These are phyloP conservation scores for Fraxinus velutina DNA, from an alignment of 305 asterid genomes.

Conservation along the genomic window DNA sequence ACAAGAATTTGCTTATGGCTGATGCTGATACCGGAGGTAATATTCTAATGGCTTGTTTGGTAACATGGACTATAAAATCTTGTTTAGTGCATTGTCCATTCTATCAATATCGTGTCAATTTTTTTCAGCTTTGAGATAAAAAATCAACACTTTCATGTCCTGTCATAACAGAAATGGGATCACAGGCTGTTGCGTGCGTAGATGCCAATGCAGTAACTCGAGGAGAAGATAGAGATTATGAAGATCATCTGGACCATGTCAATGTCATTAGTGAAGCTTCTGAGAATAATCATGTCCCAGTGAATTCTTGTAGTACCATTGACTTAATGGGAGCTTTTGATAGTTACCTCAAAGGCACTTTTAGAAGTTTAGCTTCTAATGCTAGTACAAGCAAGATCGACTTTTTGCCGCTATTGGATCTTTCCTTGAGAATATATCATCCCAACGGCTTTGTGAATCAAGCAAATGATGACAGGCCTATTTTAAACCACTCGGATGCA, in stretches of 20 bases:
- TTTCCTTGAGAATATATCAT: constrained; percentile 64
- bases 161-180: constrained; percentile 28
- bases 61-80: neutral
- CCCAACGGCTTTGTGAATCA: constrained; percentile 46
- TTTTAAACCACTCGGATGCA: constrained; percentile 76
- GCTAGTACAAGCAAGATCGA: constrained; percentile 46
- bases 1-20: constrained; percentile 24
- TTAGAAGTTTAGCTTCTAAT: constrained; percentile 33
- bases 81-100: neutral
- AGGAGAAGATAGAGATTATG: constrained; percentile 36
- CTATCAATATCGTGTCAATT: neutral
- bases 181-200: constrained; percentile 19
- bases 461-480: constrained; percentile 42
- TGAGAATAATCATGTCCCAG: constrained; percentile 28
- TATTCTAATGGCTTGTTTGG: neutral
- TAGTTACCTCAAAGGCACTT: constrained; percentile 41
- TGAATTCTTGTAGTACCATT: constrained; percentile 50
- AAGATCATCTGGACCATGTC: constrained; percentile 27
- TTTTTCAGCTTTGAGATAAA: constrained; percentile 10
- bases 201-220: constrained; percentile 25
- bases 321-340: constrained; percentile 83
- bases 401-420: constrained; percentile 55
- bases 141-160: neutral
- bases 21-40: constrained; percentile 42
- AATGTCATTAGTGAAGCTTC: constrained; percentile 26